Conservation (phyloP, 1,139 yeast species). For the Scheffersomyces titani region DNA sequence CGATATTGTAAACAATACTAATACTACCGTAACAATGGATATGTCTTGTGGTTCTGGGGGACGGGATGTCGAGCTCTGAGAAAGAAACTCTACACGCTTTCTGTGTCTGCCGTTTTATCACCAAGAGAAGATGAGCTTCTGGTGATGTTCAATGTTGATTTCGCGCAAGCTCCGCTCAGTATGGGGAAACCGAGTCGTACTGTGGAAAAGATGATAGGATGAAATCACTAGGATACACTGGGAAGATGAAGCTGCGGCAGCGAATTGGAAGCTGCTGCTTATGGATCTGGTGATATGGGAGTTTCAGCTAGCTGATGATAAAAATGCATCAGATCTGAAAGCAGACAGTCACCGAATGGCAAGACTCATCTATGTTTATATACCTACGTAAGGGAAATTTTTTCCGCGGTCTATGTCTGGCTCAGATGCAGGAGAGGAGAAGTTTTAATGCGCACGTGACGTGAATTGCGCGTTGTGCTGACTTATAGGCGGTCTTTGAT, state of each 20-base stretch:
- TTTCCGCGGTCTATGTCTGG: neutral
- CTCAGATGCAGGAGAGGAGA: neutral
- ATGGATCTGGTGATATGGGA: neutral
- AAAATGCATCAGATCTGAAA: neutral
- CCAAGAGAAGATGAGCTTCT: neutral
- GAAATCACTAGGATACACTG: neutral
- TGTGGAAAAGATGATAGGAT: neutral
- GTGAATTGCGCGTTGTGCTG: neutral
- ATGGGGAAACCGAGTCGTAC: neutral
- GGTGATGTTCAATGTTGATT: neutral
- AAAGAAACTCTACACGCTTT: neutral
- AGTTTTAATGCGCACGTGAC: neutral
- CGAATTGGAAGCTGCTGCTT: neutral
- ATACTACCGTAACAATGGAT: neutral
- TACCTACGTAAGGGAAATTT: neutral
- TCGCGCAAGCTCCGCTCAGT: neutral
- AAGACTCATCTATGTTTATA: neutral
- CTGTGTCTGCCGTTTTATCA: neutral
- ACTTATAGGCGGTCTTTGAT: neutral
- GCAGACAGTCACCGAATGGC: neutral
- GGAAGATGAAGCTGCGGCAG: neutral
- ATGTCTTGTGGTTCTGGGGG: neutral
- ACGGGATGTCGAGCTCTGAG: no score
- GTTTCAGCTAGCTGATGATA: neutral
- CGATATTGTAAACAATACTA: neutral